Conservation (phyloP, 176 grass and related monocot species). For the Aegilops longissima region DNA sequence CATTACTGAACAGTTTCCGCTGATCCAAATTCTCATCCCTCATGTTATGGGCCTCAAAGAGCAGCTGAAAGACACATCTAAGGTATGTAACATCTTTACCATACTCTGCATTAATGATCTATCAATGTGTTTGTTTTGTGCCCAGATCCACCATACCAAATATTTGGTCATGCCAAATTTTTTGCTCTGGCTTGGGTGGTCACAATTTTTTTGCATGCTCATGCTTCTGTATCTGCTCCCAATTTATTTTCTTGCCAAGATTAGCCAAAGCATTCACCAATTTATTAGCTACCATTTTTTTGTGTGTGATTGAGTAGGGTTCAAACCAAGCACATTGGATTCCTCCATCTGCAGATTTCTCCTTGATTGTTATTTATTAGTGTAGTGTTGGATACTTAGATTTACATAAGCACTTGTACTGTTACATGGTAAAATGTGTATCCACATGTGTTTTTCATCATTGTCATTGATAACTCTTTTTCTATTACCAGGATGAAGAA, state of each 20-base stretch:
- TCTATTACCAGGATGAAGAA: constrained; percentile 84
- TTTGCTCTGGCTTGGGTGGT: not conserved
- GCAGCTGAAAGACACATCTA: constrained; percentile 82
- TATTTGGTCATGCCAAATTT: not conserved
- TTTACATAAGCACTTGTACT: not conserved
- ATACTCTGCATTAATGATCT: constrained; percentile 6
- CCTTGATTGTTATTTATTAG: constrained; percentile 26
- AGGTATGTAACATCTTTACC: constrained; percentile 45
- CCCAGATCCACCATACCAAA: not conserved
- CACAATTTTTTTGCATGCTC: not conserved
- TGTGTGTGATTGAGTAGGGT: not conserved
- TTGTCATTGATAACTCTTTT: not conserved
- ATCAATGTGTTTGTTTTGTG: not conserved
- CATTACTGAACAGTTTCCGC: constrained; percentile 62
- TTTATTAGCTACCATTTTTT: not conserved
- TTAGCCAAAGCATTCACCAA: not conserved
- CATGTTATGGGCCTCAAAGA: constrained; percentile 90
- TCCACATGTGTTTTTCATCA: not conserved
- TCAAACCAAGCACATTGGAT: not conserved
- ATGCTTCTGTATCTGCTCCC: not conserved
- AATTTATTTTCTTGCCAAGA: not conserved
- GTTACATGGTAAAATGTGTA: not conserved
- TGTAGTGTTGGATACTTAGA: not conserved
- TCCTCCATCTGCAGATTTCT: constrained; percentile 9
- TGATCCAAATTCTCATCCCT: constrained; percentile 89